A percentile compares a stretch with the other conserved stretches of the same genome.
These are phyloP conservation scores for Holtermanniella nyarrowii DNA, from an alignment of 768 basidiomycete genomes.

Conservation along the genomic window DNA sequence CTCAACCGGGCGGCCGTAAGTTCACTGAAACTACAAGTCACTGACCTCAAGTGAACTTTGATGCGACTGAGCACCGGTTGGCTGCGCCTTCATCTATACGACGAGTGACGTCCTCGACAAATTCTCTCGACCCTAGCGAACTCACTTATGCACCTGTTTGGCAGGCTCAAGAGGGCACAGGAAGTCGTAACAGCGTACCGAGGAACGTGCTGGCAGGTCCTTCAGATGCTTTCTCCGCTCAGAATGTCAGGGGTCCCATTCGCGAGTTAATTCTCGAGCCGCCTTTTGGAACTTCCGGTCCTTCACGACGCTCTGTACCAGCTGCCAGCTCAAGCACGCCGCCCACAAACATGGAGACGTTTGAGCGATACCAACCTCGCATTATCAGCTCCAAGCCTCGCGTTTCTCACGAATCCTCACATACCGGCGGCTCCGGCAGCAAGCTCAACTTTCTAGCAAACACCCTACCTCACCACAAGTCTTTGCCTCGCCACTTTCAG, in stretches of 20 bases:
- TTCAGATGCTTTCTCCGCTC: too few relatives aligned
- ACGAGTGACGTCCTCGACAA: neutral
- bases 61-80: too few relatives aligned
- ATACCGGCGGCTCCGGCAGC: neutral
- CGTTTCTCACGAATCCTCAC: neutral
- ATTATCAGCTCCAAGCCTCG: neutral
- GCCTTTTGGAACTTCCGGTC: neutral
- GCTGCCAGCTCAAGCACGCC: neutral
- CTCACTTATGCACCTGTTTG: too few relatives aligned
- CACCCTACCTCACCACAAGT: too few relatives aligned
- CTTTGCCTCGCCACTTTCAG: neutral
- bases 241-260: too few relatives aligned
- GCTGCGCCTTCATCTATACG: too few relatives aligned
- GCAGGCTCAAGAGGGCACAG: too few relatives aligned
- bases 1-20: neutral
- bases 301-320: neutral
- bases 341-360: neutral
- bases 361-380: neutral
- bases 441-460: neutral
- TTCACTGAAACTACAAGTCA: neutral
- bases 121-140: too few relatives aligned
- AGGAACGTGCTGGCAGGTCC: too few relatives aligned
- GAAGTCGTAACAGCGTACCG: too few relatives aligned
- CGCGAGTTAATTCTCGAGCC: neutral
- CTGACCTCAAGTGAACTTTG: neutral